These are phyloP conservation scores for Colletotrichum kahawae DNA, from an alignment of 2,329 filamentous ascomycete species.

Conservation along the genomic window DNA sequence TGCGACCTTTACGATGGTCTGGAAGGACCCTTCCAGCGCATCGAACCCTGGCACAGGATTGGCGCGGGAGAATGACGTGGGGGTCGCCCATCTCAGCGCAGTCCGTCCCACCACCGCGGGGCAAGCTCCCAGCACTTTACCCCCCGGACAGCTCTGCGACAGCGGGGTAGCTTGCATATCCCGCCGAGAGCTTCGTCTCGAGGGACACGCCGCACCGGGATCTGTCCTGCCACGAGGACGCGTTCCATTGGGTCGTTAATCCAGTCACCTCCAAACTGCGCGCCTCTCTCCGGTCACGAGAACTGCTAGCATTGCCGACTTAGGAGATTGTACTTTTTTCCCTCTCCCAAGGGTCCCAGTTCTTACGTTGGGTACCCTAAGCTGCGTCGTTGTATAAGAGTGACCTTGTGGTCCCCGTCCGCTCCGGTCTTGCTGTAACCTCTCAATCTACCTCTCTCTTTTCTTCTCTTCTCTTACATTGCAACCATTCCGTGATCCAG, in stretches of 20 bases:
- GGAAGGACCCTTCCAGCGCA: background rate
- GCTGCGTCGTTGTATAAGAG: background rate
- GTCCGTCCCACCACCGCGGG: constrained; percentile 3
- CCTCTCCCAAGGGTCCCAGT: background rate
- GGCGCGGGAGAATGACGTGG: constrained; percentile 20
- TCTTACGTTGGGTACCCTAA: background rate
- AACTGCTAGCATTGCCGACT: background rate
- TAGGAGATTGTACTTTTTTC: background rate
- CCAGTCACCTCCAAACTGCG: background rate
- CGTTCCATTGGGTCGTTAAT: constrained; percentile 4
- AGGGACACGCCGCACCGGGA: background rate
- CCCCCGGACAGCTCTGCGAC: background rate
- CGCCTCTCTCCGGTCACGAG: constrained; percentile 3
- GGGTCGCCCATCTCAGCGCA: background rate
- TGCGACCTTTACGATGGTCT: background rate
- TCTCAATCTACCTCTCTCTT: background rate
- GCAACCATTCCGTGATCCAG: background rate
- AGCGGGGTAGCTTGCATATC: constrained; percentile 15
- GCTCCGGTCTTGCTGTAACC: background rate
- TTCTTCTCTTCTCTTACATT: background rate
- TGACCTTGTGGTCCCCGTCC: background rate
- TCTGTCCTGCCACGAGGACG: constrained; percentile 2
- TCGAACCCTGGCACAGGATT: constrained; percentile 9
- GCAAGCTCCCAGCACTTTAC: constrained; percentile 6
- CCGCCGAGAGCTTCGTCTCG: background rate